Conservation (phyloP, 2,329 filamentous ascomycete genomes). For the Pseudogymnoascus sp. region DNA sequence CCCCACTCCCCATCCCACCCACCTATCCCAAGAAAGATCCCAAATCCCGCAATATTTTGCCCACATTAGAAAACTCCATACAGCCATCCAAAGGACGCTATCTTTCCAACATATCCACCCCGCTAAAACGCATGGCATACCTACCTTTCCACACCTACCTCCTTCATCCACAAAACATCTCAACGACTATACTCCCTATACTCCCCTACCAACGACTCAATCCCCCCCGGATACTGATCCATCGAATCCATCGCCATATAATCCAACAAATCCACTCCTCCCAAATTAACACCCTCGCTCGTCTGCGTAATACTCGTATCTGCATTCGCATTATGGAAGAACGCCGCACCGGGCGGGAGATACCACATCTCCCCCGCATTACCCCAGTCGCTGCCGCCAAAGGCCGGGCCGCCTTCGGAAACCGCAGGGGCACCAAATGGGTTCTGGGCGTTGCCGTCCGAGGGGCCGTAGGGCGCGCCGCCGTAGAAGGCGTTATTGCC, state of each 20-base stretch:
- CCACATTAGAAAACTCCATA: not conserved
- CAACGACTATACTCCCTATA: constrained; percentile 4
- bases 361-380: constrained; percentile 54
- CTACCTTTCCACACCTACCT: not conserved
- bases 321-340: constrained; percentile 58
- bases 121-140: not conserved
- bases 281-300: constrained; percentile 59
- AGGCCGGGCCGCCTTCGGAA: constrained; percentile 19
- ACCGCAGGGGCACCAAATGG: not conserved
- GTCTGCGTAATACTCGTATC: constrained; percentile 58
- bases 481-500: constrained; percentile 49
- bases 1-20: not conserved
- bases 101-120: not conserved
- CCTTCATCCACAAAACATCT: too few species aligned
- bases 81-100: not conserved
- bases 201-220: not conserved
- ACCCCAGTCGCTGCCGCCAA: constrained; percentile 23
- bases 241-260: constrained; percentile 56
- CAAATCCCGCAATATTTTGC: not conserved
- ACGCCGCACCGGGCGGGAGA: constrained; percentile 54
- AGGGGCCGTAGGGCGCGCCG: constrained; percentile 19
- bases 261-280: constrained; percentile 59
- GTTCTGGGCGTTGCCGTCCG: constrained; percentile 27
- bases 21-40: not conserved
- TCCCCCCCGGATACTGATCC: constrained; percentile 1